A percentile compares a stretch with the other conserved stretches of the same genome.
Conservation (phyloP, 2,329 filamentous ascomycete genomes). For the Biscogniauxia marginata region DNA sequence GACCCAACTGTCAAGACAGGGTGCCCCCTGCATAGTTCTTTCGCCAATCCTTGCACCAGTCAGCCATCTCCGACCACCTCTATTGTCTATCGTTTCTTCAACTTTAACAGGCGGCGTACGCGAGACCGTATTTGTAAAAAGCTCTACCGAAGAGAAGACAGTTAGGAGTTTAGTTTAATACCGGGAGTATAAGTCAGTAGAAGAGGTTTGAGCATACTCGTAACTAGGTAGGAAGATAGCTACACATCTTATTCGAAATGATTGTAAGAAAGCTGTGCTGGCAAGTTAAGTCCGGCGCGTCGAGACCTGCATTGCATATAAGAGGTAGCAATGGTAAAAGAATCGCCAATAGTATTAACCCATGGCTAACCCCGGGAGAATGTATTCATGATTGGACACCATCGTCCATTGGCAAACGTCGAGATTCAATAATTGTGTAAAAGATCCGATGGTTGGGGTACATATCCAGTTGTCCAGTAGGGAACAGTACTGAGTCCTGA, state of each 20-base stretch:
- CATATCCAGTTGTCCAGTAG: neutral
- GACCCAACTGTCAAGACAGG: neutral
- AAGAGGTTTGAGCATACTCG: too few species aligned
- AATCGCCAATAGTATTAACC: neutral
- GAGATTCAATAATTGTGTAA: neutral
- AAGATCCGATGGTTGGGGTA: neutral
- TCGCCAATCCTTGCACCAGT: neutral
- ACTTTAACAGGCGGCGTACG: too few species aligned
- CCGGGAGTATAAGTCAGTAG: too few species aligned
- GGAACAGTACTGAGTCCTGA: neutral
- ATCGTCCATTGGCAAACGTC: neutral
- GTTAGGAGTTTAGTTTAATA: too few species aligned
- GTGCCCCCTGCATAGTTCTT: neutral
- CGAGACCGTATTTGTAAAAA: too few species aligned
- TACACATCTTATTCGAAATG: too few species aligned
- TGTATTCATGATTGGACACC: neutral
- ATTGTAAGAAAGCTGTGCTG: too few species aligned
- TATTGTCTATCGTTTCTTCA: too few species aligned
- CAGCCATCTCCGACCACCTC: neutral
- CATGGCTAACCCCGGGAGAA: neutral
- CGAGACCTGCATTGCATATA: too few species aligned
- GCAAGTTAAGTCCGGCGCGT: too few species aligned
- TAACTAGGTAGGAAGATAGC: too few species aligned
- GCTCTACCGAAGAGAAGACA: too few species aligned
- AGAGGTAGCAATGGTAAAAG: neutral